phyloP scores from a whole-genome alignment of 148 eudicot species.

The Oxyria digyna region DNA sequence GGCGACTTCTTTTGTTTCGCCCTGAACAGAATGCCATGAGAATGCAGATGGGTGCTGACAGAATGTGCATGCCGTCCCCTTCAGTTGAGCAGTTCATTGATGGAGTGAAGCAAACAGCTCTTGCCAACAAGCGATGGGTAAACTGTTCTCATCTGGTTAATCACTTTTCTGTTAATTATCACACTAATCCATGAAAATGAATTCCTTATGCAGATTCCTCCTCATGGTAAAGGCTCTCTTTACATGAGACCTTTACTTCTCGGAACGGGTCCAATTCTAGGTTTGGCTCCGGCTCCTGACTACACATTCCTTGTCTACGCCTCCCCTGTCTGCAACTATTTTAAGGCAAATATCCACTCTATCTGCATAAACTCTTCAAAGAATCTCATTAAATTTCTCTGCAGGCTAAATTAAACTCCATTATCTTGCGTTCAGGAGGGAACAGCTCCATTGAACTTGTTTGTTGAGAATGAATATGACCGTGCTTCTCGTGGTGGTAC shows the following conservation, averaged over 20 bases:
- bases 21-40: constrained; percentile 31
- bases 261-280: constrained; percentile 79
- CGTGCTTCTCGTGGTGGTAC: constrained; percentile 14
- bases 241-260: constrained; percentile 87
- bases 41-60: constrained; percentile 29
- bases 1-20: constrained; percentile 21
- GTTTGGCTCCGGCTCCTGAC: constrained; percentile 79
- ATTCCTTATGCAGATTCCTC: constrained; percentile 54
- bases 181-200: background rate
- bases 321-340: constrained; percentile 90
- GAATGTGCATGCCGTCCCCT: constrained; percentile 42
- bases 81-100: constrained; percentile 31
- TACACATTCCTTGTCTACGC: constrained; percentile 77
- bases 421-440: background rate
- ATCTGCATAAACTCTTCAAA: background rate
- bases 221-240: constrained; percentile 76
- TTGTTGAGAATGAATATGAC: constrained; percentile 9
- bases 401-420: background rate
- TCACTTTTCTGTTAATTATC: background rate
- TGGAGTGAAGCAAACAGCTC: constrained; percentile 30
- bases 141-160: background rate
- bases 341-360: constrained; percentile 35
- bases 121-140: constrained; percentile 38
- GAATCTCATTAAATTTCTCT: background rate
- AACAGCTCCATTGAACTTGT: constrained; percentile 3